phyloP scores from a whole-genome alignment of 192 early-diverging fungal species.

The Podila epicladia region DNA sequence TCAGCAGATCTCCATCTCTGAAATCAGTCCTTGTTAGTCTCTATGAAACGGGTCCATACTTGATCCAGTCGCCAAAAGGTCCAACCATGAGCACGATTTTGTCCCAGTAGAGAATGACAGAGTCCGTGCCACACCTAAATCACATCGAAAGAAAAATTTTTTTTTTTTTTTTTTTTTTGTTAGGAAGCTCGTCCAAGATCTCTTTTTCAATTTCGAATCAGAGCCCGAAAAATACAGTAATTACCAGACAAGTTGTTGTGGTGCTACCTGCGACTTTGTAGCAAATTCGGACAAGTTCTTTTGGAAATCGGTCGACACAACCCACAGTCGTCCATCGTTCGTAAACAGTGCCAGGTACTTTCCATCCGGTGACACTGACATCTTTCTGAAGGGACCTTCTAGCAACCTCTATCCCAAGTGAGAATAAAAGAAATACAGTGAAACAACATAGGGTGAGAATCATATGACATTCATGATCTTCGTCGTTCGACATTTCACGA shows the following conservation, averaged over 20 bases:
- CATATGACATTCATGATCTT: neutral
- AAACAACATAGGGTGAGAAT: neutral
- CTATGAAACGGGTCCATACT: constrained; percentile 49
- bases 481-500: neutral
- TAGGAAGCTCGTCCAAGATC: constrained; percentile 18
- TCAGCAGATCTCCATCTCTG: constrained; percentile 5
- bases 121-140: constrained; percentile 93
- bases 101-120: constrained; percentile 88
- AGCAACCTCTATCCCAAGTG: constrained; percentile 67
- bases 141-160: neutral
- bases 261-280: constrained; percentile 70
- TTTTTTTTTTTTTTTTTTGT: neutral
- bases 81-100: constrained; percentile 89
- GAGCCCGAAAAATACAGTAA: too few species aligned
- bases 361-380: constrained; percentile 94
- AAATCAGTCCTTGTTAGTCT: too few species aligned
- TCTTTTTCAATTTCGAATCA: too few species aligned
- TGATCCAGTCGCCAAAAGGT: constrained; percentile 91
- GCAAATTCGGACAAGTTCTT: constrained; percentile 88
- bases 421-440: neutral
- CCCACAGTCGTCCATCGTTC: constrained; percentile 80
- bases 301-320: constrained; percentile 96
- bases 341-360: constrained; percentile 92
- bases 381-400: constrained; percentile 89
- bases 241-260: constrained; percentile 83